Conservation (phyloP, 805 yeast species). For the Candida coleopterorum region DNA sequence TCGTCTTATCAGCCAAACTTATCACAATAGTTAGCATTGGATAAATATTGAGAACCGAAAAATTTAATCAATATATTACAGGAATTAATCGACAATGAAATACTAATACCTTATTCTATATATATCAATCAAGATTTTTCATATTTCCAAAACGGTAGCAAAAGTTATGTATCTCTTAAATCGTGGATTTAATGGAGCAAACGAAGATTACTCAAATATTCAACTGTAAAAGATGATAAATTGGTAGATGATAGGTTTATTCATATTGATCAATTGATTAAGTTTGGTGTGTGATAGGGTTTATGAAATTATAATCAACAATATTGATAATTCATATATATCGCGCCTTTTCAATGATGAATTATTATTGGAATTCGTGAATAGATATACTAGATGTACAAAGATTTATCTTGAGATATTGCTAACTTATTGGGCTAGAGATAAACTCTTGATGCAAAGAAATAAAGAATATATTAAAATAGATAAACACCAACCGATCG, state of each 20-base stretch:
- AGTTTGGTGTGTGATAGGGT: slow-evolving; percentile 7
- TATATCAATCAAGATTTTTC: slow-evolving; percentile 8
- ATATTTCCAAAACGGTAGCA: slow-evolving; percentile 3
- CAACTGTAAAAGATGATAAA: slow-evolving; percentile 11
- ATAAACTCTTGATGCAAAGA: slow-evolving; percentile 12
- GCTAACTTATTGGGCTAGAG: slow-evolving; percentile 24
- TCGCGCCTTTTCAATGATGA: slow-evolving; percentile 13
- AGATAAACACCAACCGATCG: slow-evolving; percentile 12
- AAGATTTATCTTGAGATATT: slow-evolving; percentile 24
- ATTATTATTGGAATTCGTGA: slow-evolving; percentile 10
- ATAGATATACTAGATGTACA: slow-evolving; percentile 11
- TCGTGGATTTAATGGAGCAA: slow-evolving; percentile 14
- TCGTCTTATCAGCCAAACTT: slow-evolving; percentile 14
- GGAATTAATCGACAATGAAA: slow-evolving; percentile 18
- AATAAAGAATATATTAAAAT: slow-evolving; percentile 21
- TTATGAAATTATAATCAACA: slow-evolving; percentile 5
- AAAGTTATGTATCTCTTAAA: slow-evolving; percentile 10
- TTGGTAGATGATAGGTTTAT: slow-evolving; percentile 21
- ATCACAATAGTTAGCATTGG: slow-evolving; percentile 18
- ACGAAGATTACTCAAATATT: slow-evolving; percentile 1
- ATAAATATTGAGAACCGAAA: slow-evolving; percentile 29
- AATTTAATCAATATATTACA: slow-evolving; percentile 20
- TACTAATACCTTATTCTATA: slow-evolving; percentile 17
- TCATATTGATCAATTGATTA: slow-evolving; percentile 16
- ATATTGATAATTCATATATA: slow-evolving; percentile 14